phyloP scores from a whole-genome alignment of 176 grass and related monocot species.

The Bonia amplexicaulis region DNA sequence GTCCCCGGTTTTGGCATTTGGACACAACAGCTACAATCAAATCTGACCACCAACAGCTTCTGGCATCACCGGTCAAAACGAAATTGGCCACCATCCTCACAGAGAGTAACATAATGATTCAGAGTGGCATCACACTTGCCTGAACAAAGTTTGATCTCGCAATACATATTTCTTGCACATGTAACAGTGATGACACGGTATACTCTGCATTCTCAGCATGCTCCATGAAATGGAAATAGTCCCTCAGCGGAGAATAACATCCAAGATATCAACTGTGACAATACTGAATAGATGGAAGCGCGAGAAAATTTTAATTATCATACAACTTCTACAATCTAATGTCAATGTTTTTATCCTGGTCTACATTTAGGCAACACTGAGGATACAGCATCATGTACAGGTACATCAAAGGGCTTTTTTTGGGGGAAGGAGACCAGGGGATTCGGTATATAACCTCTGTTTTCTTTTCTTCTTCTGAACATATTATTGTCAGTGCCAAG shows the following conservation, averaged over 20 bases:
- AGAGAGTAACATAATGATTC: background rate
- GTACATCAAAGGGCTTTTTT: conserved; percentile 21
- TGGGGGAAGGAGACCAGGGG: conserved; percentile 18
- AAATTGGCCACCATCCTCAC: background rate
- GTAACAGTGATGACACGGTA: background rate
- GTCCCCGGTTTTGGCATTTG: background rate
- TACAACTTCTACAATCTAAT: conserved; percentile 56
- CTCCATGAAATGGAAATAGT: background rate
- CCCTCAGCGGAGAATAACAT: conserved; percentile 9
- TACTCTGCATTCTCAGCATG: background rate
- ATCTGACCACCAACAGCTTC: background rate
- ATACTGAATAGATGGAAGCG: background rate
- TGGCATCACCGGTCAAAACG: background rate
- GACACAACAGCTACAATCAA: background rate
- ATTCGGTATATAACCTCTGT: conserved; percentile 25
- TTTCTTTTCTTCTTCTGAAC: conserved; percentile 18
- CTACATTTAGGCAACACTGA: conserved; percentile 19
- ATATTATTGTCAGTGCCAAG: conserved; percentile 63
- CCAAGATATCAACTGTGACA: background rate
- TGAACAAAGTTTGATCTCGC: background rate
- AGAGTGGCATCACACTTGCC: background rate
- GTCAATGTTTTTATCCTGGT: conserved; percentile 37
- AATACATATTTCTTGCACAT: background rate
- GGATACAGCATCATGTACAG: conserved; percentile 47
- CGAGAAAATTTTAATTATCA: conserved; percentile 32